Conservation (phyloP, 108 stramenopile genomes). For the Conticribra weissflogii region DNA sequence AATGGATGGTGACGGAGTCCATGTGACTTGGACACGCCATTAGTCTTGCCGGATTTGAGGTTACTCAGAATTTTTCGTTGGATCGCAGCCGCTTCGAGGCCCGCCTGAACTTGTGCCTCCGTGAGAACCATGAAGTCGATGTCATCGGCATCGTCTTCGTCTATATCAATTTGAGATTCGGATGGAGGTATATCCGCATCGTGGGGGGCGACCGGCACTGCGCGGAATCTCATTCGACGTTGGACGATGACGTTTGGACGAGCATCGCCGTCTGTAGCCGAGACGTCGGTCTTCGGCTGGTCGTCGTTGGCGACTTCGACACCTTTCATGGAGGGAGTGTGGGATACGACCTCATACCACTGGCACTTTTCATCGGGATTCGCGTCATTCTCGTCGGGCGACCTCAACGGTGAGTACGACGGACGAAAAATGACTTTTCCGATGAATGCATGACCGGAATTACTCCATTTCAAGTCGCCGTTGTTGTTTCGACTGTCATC, state of each 20-base stretch:
- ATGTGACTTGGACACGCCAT: neutral
- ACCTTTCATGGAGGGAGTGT: conserved; percentile 54
- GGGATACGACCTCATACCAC: conserved; percentile 69
- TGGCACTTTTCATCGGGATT: conserved; percentile 48
- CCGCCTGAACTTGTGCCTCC: conserved; percentile 83
- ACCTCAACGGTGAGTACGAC: conserved; percentile 12
- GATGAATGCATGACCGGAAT: conserved; percentile 49
- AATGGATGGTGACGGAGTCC: conserved; percentile 38
- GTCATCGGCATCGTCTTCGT: conserved; percentile 25
- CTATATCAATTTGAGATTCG: conserved; percentile 25
- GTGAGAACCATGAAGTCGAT: conserved; percentile 64
- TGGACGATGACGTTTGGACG: conserved; percentile 47
- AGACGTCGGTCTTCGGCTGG: conserved; percentile 11
- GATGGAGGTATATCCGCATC: conserved; percentile 18
- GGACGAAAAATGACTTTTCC: conserved; percentile 65
- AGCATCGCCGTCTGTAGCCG: conserved; percentile 23
- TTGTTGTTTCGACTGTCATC: neutral
- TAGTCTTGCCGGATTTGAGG: neutral
- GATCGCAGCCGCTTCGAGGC: conserved; percentile 68
- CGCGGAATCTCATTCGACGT: conserved; percentile 77
- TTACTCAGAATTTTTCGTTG: conserved; percentile 23
- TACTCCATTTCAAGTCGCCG: conserved; percentile 63
- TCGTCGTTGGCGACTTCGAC: conserved; percentile 37
- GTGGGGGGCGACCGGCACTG: conserved; percentile 38
- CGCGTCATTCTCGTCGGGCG: neutral